phyloP scores from a whole-genome alignment of 768 basidiomycete species.

The Royoungia palumana region DNA sequence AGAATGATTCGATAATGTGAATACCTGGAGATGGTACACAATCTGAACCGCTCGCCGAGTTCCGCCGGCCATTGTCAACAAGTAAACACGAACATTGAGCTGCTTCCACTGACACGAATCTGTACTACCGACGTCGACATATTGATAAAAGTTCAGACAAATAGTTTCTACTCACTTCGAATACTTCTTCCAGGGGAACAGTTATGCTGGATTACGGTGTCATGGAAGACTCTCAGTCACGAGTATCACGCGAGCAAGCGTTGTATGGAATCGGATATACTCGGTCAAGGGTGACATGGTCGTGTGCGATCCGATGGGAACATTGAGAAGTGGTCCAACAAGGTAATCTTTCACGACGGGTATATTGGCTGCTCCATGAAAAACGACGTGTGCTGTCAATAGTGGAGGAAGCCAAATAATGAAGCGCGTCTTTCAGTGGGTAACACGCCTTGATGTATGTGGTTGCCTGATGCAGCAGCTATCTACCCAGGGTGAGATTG shows the following conservation, averaged over 20 bases:
- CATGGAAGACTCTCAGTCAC: constrained; percentile 20
- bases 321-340: constrained; percentile 57
- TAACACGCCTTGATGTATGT: constrained; percentile 48
- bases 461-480: constrained; percentile 44
- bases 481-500: constrained; percentile 43
- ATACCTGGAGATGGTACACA: constrained; percentile 60
- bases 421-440: constrained; percentile 47
- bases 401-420: constrained; percentile 40
- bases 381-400: constrained; percentile 36
- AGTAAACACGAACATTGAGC: constrained; percentile 38
- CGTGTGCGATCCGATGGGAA: constrained; percentile 42
- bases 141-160: constrained; percentile 48
- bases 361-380: constrained; percentile 41
- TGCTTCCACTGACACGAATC: constrained; percentile 50
- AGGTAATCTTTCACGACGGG: constrained; percentile 53
- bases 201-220: constrained; percentile 35
- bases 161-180: constrained; percentile 33
- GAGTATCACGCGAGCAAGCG: constrained; percentile 38
- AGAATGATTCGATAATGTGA: constrained; percentile 46
- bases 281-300: constrained; percentile 42
- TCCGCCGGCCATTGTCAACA: neutral
- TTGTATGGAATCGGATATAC: constrained; percentile 52
- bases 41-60: constrained; percentile 31
- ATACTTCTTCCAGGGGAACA: constrained; percentile 37
- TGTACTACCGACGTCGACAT: constrained; percentile 54